Percentiles rank a stretch among this genome's conserved stretches.
Conservation (phyloP, 768 basidiomycete genomes). For the Dentipellis sp. region DNA sequence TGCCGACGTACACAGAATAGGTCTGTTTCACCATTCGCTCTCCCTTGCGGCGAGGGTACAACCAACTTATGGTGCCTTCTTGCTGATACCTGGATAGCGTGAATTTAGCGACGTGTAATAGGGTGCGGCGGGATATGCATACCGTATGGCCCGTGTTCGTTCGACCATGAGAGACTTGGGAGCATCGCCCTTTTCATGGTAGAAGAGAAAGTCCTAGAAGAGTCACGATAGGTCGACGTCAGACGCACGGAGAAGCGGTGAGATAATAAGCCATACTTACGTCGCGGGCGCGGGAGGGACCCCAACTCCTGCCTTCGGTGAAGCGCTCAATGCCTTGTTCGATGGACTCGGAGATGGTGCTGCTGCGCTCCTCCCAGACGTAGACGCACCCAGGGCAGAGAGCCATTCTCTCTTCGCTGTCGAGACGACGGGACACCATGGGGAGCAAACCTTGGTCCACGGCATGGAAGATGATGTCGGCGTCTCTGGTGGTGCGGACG, state of each 20-base stretch:
- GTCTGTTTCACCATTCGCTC: constrained; percentile 28
- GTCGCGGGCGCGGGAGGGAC: constrained; percentile 22
- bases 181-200: constrained; percentile 28
- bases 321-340: constrained; percentile 29
- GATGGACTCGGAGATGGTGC: constrained; percentile 23
- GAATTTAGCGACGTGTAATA: neutral
- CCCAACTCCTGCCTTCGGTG: constrained; percentile 29
- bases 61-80: neutral
- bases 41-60: constrained; percentile 12
- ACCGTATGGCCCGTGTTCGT: constrained; percentile 17
- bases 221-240: neutral
- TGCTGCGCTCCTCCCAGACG: constrained; percentile 30
- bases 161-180: constrained; percentile 18
- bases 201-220: constrained; percentile 28
- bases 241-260: neutral
- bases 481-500: constrained; percentile 27
- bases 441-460: constrained; percentile 23
- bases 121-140: neutral
- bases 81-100: neutral
- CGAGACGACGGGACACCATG: constrained; percentile 30
- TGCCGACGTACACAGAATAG: constrained; percentile 28
- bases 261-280: constrained; percentile 1
- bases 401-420: constrained; percentile 28
- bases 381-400: constrained; percentile 27
- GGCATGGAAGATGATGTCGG: constrained; percentile 30